Conservation (phyloP, 495 filamentous ascomycete species). For the Chaetomium fimeti region DNA sequence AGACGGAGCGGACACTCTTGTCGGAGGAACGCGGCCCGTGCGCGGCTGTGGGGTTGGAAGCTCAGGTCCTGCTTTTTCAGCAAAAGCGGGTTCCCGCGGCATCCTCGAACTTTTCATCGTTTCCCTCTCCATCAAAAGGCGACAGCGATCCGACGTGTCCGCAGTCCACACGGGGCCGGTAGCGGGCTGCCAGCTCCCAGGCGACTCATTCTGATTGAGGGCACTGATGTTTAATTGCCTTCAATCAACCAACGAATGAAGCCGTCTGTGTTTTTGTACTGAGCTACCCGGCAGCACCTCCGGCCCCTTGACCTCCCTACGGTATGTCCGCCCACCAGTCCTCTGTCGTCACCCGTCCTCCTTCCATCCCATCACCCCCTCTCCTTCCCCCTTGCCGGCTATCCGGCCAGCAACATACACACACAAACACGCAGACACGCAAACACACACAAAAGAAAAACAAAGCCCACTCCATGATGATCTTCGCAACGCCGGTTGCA, state of each 20-base stretch:
- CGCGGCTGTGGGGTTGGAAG: not conserved
- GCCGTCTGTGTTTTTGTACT: not conserved
- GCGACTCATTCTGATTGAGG: not conserved
- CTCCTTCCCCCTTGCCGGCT: not conserved
- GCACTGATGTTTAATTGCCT: not conserved
- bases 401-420: not conserved
- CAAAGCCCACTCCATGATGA: conserved; percentile 44
- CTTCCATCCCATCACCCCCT: not conserved
- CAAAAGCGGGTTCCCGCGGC: not conserved
- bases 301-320: not conserved
- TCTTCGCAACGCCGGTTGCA: conserved; percentile 49
- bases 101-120: conserved; percentile 2
- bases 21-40: conserved; percentile 1
- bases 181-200: not conserved
- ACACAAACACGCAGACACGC: not conserved
- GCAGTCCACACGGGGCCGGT: not conserved
- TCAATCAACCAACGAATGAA: not conserved
- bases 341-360: too few species aligned
- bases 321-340: not conserved
- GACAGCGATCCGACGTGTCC: not conserved
- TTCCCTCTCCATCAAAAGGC: not conserved
- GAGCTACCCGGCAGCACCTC: not conserved
- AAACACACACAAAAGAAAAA: not conserved
- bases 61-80: conserved; percentile 4
- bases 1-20: not conserved